A percentile compares a stretch with the other conserved stretches of the same genome.
Conservation (phyloP, 23 red algal genomes). For the Gracilaria domingensis region DNA sequence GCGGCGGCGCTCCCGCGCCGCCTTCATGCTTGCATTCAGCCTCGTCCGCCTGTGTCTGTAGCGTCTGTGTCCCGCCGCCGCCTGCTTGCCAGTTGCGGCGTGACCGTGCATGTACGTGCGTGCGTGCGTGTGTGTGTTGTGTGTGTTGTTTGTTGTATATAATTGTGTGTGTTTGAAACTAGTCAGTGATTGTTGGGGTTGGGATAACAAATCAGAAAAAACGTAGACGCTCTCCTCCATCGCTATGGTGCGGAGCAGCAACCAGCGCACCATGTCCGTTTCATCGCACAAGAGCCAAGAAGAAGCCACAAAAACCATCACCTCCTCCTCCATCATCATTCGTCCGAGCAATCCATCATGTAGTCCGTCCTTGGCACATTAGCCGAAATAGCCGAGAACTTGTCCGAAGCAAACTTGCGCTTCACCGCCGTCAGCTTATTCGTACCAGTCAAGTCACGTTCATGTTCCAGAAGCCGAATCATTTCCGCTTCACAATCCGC, state of each 20-base stretch:
- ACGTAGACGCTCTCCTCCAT: background rate
- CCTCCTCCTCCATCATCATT: background rate
- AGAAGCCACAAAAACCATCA: background rate
- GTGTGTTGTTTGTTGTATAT: background rate
- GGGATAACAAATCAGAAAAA: background rate
- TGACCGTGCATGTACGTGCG: background rate
- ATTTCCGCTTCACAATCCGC: conserved; percentile 66
- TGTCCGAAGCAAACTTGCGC: conserved; percentile 79
- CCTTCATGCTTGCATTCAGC: background rate
- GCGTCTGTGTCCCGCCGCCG: background rate
- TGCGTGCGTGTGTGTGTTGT: background rate
- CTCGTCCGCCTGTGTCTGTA: background rate
- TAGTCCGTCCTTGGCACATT: conserved; percentile 20
- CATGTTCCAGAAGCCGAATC: conserved; percentile 57
- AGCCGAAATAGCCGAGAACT: conserved; percentile 69
- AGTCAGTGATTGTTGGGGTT: conserved; percentile 13
- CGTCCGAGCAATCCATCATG: conserved; percentile 39
- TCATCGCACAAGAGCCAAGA: background rate
- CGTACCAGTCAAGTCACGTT: conserved; percentile 33
- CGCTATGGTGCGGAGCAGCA: background rate
- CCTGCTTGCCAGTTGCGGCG: background rate
- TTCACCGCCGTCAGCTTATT: conserved; percentile 92
- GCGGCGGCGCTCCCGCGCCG: too few relatives aligned
- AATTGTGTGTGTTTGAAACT: background rate
- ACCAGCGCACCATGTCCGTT: background rate